These are phyloP conservation scores for Penicillium cinerascens DNA, from an alignment of 495 filamentous ascomycete species.

Conservation along the genomic window DNA sequence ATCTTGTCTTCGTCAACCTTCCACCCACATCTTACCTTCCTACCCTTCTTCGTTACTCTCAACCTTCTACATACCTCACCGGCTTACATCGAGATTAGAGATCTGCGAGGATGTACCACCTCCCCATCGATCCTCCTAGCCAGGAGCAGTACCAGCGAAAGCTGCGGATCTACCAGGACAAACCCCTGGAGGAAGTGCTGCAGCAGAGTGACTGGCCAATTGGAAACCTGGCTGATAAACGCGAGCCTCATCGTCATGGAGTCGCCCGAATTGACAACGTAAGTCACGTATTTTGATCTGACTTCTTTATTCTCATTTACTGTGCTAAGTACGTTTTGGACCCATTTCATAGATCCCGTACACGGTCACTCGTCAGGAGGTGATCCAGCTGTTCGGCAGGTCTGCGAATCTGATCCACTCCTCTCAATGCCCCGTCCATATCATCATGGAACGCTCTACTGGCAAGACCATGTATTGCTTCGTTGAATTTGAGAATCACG, in stretches of 20 bases:
- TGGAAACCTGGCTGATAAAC: conserved; percentile 16
- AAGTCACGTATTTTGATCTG: conserved; percentile 15
- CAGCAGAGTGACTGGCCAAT: background rate
- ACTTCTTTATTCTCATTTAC: background rate
- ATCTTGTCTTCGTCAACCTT: no score
- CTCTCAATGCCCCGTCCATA: conserved; percentile 62
- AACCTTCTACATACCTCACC: background rate
- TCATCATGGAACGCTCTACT: conserved; percentile 78
- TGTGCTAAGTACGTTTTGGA: background rate
- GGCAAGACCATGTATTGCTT: conserved; percentile 76
- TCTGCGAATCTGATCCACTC: conserved; percentile 46
- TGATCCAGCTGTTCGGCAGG: conserved; percentile 68
- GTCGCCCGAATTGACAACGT: conserved; percentile 49
- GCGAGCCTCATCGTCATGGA: conserved; percentile 26
- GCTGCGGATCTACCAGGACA: background rate
- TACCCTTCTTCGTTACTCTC: background rate
- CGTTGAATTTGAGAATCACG: conserved; percentile 57
- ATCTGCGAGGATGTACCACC: background rate
- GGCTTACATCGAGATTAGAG: background rate
- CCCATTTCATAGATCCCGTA: background rate
- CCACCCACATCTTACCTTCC: no score
- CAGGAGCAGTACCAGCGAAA: background rate
- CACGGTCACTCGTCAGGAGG: conserved; percentile 58
- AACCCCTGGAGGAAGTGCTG: background rate
- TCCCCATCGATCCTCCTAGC: background rate